Conservation (phyloP, 345 rosid species). For the Populus tremula region DNA sequence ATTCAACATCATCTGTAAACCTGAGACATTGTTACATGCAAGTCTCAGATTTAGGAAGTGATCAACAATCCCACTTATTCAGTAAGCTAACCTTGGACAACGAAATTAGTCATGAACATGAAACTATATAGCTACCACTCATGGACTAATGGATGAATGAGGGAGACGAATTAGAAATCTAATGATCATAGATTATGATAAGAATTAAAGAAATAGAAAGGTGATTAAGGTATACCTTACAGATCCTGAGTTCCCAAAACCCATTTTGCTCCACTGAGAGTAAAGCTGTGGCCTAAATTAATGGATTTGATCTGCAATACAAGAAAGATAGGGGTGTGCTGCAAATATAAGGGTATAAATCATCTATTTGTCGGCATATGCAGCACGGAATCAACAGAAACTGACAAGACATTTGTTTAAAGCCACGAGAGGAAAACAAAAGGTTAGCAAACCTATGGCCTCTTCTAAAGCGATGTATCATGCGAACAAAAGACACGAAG, state of each 20-base stretch:
- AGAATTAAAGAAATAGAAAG: constrained; percentile 7
- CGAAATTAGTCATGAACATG: background rate
- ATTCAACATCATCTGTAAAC: constrained; percentile 56
- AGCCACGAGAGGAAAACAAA: constrained; percentile 21
- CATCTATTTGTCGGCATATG: background rate
- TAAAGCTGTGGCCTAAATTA: background rate
- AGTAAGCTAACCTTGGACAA: background rate
- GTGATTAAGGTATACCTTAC: constrained; percentile 49
- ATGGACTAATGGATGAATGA: background rate
- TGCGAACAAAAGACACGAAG: constrained; percentile 21
- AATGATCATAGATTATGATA: background rate
- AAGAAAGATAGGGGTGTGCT: background rate
- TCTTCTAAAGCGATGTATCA: constrained; percentile 19
- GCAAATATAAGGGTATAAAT: background rate
- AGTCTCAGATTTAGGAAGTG: background rate
- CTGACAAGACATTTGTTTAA: constrained; percentile 16
- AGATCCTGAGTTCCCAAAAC: constrained; percentile 54
- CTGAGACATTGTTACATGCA: constrained; percentile 28
- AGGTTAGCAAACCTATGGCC: background rate
- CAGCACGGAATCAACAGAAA: constrained; percentile 11
- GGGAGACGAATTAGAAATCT: background rate
- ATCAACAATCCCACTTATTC: background rate
- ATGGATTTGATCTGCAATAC: constrained; percentile 4
- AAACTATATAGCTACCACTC: background rate
- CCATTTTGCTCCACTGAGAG: constrained; percentile 21